A percentile compares a stretch with the other conserved stretches of the same genome.
phyloP scores from a whole-genome alignment of 176 grass and related monocot species.

The Oryza coarctata region DNA sequence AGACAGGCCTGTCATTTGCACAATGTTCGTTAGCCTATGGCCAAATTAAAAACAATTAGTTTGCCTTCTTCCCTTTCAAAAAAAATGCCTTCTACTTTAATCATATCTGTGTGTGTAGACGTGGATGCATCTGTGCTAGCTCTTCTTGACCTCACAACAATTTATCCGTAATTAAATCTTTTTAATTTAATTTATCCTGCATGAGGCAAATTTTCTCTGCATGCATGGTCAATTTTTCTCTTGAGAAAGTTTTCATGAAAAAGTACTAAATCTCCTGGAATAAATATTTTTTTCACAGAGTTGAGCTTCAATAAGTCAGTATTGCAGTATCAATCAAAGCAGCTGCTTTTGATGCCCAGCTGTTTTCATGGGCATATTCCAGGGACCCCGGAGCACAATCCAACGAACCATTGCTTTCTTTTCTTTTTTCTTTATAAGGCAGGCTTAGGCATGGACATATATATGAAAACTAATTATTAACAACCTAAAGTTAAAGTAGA shows the following conservation, averaged over 20 bases:
- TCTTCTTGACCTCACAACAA: no score
- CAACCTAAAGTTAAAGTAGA: background rate
- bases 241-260: background rate
- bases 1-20: no score
- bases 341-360: conserved; percentile 14
- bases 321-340: background rate
- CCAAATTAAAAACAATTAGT: no score
- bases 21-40: no score
- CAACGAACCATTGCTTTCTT: background rate
- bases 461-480: background rate
- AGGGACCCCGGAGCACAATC: conserved; percentile 5
- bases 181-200: no score
- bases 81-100: no score
- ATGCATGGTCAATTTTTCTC: background rate
- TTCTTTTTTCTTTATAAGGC: no score
- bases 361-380: conserved; percentile 22
- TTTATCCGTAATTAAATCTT: no score
- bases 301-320: background rate
- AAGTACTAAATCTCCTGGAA: background rate
- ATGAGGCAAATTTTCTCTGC: background rate
- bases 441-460: background rate
- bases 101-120: no score
- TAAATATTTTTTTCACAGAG: background rate
- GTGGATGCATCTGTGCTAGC: no score
- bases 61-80: no score